These are phyloP conservation scores for Camellia sinensis DNA, from an alignment of 148 eudicot genomes.

Conservation along the genomic window DNA sequence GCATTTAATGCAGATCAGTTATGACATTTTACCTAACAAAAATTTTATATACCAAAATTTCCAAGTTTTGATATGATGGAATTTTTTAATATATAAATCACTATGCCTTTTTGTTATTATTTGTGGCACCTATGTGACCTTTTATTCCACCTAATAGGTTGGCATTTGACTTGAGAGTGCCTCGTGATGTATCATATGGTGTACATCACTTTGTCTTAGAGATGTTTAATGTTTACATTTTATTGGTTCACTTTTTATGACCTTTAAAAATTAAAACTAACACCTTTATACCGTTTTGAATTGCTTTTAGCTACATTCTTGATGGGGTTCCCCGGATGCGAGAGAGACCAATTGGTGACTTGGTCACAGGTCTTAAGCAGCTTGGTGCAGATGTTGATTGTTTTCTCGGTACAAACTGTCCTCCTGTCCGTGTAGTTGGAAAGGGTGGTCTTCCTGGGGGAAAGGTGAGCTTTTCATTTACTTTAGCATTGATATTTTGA, in stretches of 20 bases:
- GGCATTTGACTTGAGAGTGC: background rate
- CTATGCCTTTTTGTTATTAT: too few species aligned
- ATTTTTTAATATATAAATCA: too few species aligned
- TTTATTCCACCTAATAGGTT: background rate
- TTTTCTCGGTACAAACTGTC: conserved; percentile 84
- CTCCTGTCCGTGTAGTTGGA: conserved; percentile 86
- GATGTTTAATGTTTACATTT: background rate
- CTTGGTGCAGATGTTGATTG: conserved; percentile 97
- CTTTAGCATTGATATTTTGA: background rate
- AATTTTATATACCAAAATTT: background rate
- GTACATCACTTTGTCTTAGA: background rate
- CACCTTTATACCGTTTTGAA: background rate
- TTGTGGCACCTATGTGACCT: background rate
- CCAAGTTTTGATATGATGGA: background rate
- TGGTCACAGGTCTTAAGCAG: conserved; percentile 91
- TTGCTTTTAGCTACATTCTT: conserved; percentile 65
- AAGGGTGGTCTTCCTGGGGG: conserved; percentile 99
- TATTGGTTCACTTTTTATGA: background rate
- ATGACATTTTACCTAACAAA: background rate
- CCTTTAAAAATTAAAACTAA: background rate
- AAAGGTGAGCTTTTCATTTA: conserved; percentile 45
- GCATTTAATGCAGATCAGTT: background rate
- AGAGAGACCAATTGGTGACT: conserved; percentile 96
- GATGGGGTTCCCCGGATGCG: conserved; percentile 99
- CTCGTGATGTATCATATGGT: background rate